phyloP scores from a whole-genome alignment of 768 basidiomycete species.

The Tulasnella sp. region DNA sequence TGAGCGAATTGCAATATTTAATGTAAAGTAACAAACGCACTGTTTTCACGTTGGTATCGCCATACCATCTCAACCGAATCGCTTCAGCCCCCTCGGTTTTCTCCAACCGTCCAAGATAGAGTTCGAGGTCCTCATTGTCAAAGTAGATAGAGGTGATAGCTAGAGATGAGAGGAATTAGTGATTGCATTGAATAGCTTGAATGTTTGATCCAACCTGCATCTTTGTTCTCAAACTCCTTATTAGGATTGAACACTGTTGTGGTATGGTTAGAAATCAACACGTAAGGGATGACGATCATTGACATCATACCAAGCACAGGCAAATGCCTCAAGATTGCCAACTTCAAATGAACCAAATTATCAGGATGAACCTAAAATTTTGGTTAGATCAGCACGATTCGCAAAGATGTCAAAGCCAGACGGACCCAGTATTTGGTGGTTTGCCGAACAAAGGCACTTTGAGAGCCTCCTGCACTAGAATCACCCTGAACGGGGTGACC shows the following conservation, averaged over 20 bases:
- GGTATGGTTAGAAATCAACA: conserved; percentile 13
- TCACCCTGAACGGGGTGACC: conserved; percentile 93
- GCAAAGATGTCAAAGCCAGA: not conserved
- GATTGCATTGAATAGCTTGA: not conserved
- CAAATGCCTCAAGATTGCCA: conserved; percentile 82
- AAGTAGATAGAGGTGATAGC: conserved; percentile 98
- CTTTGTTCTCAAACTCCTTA: conserved; percentile 79
- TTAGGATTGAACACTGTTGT: conserved; percentile 76
- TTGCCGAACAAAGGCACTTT: conserved; percentile 96
- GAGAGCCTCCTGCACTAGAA: conserved; percentile 82
- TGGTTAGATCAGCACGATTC: conserved; percentile 9
- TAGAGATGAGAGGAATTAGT: conserved; percentile 19
- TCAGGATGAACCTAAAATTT: conserved; percentile 61
- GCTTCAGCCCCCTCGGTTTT: conserved; percentile 99
- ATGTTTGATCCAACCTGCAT: conserved; percentile 46
- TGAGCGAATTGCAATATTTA: not conserved
- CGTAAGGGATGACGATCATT: not conserved
- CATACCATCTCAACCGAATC: conserved; percentile 93
- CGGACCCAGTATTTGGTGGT: conserved; percentile 99
- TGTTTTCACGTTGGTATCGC: conserved; percentile 67
- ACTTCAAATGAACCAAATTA: conserved; percentile 83
- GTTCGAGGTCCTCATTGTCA: conserved; percentile 87
- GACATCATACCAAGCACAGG: conserved; percentile 71
- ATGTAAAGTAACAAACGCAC: conserved; percentile 27
- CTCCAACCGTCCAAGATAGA: conserved; percentile 92